Base-by-base conservation (phyloP, 2,329 filamentous ascomycete genomes). In the Trichophyton equinum region DNA sequence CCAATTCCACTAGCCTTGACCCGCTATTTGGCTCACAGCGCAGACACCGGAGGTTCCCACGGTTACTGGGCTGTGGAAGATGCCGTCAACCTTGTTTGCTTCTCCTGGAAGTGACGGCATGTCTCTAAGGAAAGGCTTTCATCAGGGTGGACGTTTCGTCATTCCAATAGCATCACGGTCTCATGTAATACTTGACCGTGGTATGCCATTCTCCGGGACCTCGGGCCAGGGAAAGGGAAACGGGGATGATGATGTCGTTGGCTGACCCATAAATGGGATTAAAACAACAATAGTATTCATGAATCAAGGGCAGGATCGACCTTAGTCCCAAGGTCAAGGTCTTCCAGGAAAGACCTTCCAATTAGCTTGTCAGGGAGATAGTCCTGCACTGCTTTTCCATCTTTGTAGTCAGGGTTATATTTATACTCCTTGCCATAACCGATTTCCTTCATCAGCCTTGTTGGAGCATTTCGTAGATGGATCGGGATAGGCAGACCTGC, bases 361-460 rank as follows among this genome's bases (percentile, higher is more conserved):
- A 78, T 72, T 6, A 99, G 73, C 60, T 82, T 82, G 9, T 89
- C 86, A 0, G 94, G 94, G n/a, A 99, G 74, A 73, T 97, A 99
- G 25, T 91, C 87, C 76, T 99, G 94, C 64, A 79, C 81, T 0
- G 97, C 92, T 66, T 77, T 83, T 0, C 94, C 94, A 63, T 91
- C 84, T 58, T 82, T 75, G 69, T 92, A 99, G 67, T 95, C 89
- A 0, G 94, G 94, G 66, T 95, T 95, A 70, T 99, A 97, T 74
- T 97, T 97, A 74, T 99, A 99, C 71, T 91, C 88, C 57, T 85
- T 86, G 0, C 91, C 91, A 69, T 91, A 95, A 0, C 90, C 92
- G 66, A 97, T 76, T 66, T 96, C 92, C 68, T 91, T 88, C 92
- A 99, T 95, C 65, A 97, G 72, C 65, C 86, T 82, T 1, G 94